Evolutionary conservation across 495 filamentous ascomycete genomes (phyloP), one percentile per base, ranked within the genome.

Genomic region (Aspergillus coremiiformis): DNA sequence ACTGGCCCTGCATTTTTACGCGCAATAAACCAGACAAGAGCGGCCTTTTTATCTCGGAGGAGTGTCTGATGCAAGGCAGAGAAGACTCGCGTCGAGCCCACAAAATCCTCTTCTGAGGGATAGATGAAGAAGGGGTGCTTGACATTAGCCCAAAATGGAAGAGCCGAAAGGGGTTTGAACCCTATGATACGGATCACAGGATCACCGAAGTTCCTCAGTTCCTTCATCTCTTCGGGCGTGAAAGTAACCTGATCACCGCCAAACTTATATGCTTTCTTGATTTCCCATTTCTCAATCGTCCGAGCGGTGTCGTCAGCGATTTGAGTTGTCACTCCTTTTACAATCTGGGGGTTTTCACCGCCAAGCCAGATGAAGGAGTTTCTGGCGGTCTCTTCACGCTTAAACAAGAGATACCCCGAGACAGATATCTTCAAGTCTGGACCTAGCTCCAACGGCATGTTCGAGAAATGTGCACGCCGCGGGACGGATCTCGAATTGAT

Each of bases 191-290:
- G 84, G 52, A 99, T 84, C 26, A 84, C 76, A 3, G 90, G 86
- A 19, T 87, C 77, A 12, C 89, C 89, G 60, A 95, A 91, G 52
- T 87, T 68, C 35, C 85, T 81, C 53, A 99, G 72, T 14, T 76
- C 69, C 52, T 84, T 83, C 51, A 87, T 78, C 64, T 97, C 93
- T 27, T 96, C 90, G 2, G 79, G 74, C 2, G 82, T 84, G 67
- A 99, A 99, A 17, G 84, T 70, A 39, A 99, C 81, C 46, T 90
- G 86, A 56, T 95, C 89, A 17, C 88, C 90, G 26, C 92, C 94
- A 57, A 96, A 97, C 59, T 92, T 95, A 72, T 92, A 99, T 0
- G 92, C 94, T 61, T 95, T 96, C 48, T 85, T 83, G 30, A 96
- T 80, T 53, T 96, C 89, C 8, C 66, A 66, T 58, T 91, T 91